phyloP scores from a whole-genome alignment of 2,329 filamentous ascomycete species.

The Domatiomyces catenatus region DNA sequence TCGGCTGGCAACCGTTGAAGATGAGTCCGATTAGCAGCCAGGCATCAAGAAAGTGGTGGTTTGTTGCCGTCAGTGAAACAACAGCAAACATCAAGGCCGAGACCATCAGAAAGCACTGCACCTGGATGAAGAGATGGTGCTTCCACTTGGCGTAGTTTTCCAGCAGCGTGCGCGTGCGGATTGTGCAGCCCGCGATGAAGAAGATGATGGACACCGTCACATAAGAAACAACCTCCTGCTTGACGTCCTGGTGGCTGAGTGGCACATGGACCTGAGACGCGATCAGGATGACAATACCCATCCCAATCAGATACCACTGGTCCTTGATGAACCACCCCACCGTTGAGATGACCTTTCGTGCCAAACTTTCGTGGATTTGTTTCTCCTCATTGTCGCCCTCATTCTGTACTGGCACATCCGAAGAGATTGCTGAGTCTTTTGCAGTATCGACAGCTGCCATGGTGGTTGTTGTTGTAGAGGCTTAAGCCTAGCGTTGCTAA shows the following conservation, averaged over 20 bases:
- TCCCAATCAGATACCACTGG: conserved; percentile 52
- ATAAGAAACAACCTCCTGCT: conserved; percentile 44
- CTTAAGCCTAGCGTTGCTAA: neutral
- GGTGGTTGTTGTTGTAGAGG: neutral
- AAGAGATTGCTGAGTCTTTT: too few relatives aligned
- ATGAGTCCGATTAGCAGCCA: conserved; percentile 54
- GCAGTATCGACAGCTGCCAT: neutral
- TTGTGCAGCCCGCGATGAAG: conserved; percentile 53
- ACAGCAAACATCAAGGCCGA: conserved; percentile 46
- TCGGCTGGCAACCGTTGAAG: conserved; percentile 52
- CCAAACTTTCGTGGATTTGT: neutral
- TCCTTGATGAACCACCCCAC: conserved; percentile 26
- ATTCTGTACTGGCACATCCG: neutral
- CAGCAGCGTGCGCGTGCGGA: conserved; percentile 46
- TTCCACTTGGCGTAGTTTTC: conserved; percentile 51
- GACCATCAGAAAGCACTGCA: conserved; percentile 51
- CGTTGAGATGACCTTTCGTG: conserved; percentile 1
- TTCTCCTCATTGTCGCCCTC: neutral
- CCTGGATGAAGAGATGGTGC: conserved; percentile 51
- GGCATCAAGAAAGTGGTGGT: conserved; percentile 40
- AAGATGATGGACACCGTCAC: conserved; percentile 51
- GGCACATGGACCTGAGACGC: conserved; percentile 42
- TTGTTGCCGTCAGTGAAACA: conserved; percentile 37
- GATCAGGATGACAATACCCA: conserved; percentile 38
- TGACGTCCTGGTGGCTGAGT: conserved; percentile 37